Conservation (phyloP, 257 asterid genomes). For the Fraxinus anomala region DNA sequence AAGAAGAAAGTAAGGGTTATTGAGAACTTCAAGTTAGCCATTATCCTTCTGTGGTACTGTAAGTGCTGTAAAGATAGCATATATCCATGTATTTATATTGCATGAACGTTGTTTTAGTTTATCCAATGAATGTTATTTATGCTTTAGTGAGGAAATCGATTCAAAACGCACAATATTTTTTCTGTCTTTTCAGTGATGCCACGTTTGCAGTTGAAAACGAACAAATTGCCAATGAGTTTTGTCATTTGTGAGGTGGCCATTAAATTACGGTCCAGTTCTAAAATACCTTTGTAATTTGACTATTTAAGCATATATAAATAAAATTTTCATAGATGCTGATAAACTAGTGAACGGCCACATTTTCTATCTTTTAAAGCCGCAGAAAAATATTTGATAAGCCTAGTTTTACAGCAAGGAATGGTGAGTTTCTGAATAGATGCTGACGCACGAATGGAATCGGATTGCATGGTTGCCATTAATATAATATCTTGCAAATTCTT, state of each 20-base stretch:
- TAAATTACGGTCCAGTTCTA: slow-evolving; percentile 12
- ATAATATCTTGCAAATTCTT: not conserved
- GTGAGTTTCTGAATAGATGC: slow-evolving; percentile 34
- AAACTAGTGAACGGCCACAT: not conserved
- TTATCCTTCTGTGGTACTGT: slow-evolving; percentile 18
- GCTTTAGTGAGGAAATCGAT: slow-evolving; percentile 17
- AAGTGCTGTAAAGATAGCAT: slow-evolving; percentile 20
- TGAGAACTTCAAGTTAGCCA: slow-evolving; percentile 45
- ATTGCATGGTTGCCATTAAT: slow-evolving; percentile 29
- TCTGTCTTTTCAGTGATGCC: slow-evolving; percentile 27
- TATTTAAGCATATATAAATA: not conserved
- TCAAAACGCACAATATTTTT: slow-evolving; percentile 26
- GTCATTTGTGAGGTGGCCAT: slow-evolving; percentile 31
- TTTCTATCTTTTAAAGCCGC: not conserved
- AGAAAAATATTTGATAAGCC: slow-evolving; percentile 27
- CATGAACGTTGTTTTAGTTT: not conserved
- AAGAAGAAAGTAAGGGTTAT: slow-evolving; percentile 42
- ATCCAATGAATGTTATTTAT: not conserved
- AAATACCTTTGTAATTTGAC: slow-evolving; percentile 21
- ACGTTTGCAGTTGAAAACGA: slow-evolving; percentile 29
- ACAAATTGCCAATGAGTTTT: slow-evolving; percentile 18
- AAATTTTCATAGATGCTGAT: slow-evolving; percentile 8
- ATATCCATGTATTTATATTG: slow-evolving; percentile 29
- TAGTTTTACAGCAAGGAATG: slow-evolving; percentile 34
- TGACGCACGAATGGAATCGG: slow-evolving; percentile 44